phyloP scores from a whole-genome alignment of 345 rosid species.

The Moricandia moricandioides region DNA sequence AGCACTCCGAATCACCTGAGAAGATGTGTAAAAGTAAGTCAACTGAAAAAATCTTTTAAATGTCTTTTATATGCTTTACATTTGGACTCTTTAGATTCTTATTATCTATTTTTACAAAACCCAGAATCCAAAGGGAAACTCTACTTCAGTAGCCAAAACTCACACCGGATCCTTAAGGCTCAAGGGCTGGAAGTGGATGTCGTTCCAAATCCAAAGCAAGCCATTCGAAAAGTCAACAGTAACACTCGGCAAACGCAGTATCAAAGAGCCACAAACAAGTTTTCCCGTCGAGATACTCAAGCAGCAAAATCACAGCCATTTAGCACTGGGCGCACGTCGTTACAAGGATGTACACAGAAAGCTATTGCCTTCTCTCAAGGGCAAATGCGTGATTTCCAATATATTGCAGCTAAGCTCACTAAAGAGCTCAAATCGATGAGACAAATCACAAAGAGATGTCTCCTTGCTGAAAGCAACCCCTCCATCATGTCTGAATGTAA shows the following conservation, averaged over 20 bases:
- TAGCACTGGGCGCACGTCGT: constrained; percentile 41
- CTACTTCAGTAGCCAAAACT: constrained; percentile 43
- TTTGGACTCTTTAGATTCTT: constrained; percentile 12
- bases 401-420: constrained; percentile 57
- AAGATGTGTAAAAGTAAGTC: constrained; percentile 53
- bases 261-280: constrained; percentile 39
- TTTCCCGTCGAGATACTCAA: constrained; percentile 30
- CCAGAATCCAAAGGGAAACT: constrained; percentile 61
- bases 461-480: constrained; percentile 38
- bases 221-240: constrained; percentile 26
- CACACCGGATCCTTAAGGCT: constrained; percentile 42
- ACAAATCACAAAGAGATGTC: constrained; percentile 51
- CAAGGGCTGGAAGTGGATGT: constrained; percentile 47
- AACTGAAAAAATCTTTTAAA: not conserved
- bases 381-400: constrained; percentile 65
- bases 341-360: constrained; percentile 56
- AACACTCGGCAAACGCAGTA: constrained; percentile 2
- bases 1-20: constrained; percentile 41
- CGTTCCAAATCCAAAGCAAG: constrained; percentile 37
- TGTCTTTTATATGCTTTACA: not conserved
- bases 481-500: constrained; percentile 36
- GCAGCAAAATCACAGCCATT: constrained; percentile 23
- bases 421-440: constrained; percentile 64
- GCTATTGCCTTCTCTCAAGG: constrained; percentile 73
- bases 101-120: constrained; percentile 19